These are phyloP conservation scores for Aspergillus ostianus DNA, from an alignment of 495 filamentous ascomycete genomes.

Conservation along the genomic window DNA sequence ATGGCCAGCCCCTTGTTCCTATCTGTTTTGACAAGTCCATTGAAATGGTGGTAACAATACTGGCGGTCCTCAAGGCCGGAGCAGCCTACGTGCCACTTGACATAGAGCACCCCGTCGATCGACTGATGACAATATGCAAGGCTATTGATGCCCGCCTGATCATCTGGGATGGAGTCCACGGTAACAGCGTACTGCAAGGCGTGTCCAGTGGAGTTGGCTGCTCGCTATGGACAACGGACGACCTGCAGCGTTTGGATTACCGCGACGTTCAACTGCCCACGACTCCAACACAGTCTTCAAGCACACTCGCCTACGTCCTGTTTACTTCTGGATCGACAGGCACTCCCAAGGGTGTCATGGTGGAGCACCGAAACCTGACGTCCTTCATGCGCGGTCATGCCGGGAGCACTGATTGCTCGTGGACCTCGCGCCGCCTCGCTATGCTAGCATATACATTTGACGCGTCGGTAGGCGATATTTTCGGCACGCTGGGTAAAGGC, in stretches of 20 bases:
- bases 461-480: constrained; percentile 8
- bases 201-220: background rate
- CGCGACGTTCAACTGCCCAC: background rate
- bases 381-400: constrained; percentile 2
- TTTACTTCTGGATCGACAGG: constrained; percentile 10
- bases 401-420: constrained; percentile 7
- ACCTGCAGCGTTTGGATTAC: background rate
- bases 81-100: constrained; percentile 7
- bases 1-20: constrained; percentile 2
- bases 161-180: constrained; percentile 7
- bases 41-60: constrained; percentile 8
- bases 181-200: background rate
- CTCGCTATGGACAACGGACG: background rate
- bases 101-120: constrained; percentile 1
- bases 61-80: constrained; percentile 7
- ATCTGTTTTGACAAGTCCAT: constrained; percentile 9
- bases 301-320: constrained; percentile 3
- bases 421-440: constrained; percentile 5
- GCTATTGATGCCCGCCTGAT: background rate
- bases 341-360: constrained; percentile 7
- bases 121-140: constrained; percentile 2
- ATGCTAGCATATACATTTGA: constrained; percentile 7
- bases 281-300: background rate
- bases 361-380: constrained; percentile 9
- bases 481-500: constrained; percentile 6